These are phyloP conservation scores for Avena sativa DNA, from an alignment of 176 grass and related monocot genomes.

Conservation along the genomic window DNA sequence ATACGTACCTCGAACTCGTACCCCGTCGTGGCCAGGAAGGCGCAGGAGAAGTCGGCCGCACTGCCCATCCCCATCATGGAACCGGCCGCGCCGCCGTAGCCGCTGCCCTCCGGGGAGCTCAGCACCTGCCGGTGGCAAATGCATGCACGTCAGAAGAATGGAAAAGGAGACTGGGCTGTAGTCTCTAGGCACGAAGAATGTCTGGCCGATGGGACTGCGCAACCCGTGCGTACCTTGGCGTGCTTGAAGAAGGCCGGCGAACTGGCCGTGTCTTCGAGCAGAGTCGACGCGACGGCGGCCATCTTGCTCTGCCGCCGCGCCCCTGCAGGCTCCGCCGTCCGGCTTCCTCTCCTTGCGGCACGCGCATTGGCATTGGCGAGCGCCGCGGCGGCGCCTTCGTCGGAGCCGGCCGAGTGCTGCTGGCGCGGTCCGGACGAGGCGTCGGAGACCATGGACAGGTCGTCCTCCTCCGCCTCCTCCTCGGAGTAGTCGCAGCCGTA, in stretches of 20 bases:
- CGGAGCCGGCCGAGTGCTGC: constrained; percentile 53
- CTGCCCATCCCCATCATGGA: constrained; percentile 37
- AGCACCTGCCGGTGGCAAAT: constrained; percentile 21
- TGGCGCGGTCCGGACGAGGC: constrained; percentile 94
- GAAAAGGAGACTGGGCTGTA: not conserved
- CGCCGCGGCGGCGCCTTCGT: not conserved
- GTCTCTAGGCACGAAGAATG: not conserved
- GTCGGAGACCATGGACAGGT: constrained; percentile 96
- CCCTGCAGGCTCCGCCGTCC: constrained; percentile 31
- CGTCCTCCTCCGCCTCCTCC: constrained; percentile 79
- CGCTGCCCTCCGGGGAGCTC: constrained; percentile 28
- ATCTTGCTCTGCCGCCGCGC: constrained; percentile 46
- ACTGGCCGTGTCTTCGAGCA: constrained; percentile 96
- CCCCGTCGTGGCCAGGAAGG: constrained; percentile 47
- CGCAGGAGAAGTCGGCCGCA: constrained; percentile 57
- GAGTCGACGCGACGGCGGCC: constrained; percentile 37
- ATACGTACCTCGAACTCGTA: constrained; percentile 53
- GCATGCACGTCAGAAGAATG: not conserved
- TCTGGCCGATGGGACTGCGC: not conserved
- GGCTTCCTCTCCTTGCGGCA: constrained; percentile 33
- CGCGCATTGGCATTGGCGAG: constrained; percentile 13
- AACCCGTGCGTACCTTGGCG: constrained; percentile 31
- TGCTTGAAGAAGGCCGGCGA: constrained; percentile 66
- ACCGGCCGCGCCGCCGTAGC: not conserved
- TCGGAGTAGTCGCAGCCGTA: not conserved